phyloP scores from a whole-genome alignment of 495 filamentous ascomycete genomes.

The Schizothecium vesticola region DNA sequence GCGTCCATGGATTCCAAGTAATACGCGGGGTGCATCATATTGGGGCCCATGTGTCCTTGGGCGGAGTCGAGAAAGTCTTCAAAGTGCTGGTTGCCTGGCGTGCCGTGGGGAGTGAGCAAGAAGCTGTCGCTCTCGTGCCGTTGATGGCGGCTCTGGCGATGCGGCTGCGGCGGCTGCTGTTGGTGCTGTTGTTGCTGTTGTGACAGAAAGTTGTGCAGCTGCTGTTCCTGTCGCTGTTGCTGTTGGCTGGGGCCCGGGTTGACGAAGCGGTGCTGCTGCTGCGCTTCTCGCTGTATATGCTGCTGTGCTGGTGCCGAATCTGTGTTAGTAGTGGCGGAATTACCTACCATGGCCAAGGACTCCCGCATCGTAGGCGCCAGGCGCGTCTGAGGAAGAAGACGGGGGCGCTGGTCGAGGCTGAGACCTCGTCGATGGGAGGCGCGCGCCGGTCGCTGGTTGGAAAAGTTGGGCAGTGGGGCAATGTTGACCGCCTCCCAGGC shows the following conservation, averaged over 20 bases:
- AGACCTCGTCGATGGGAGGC: conserved; percentile 68
- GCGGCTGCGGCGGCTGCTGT: conserved; percentile 14
- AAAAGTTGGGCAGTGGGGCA: conserved; percentile 52
- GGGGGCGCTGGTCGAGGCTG: conserved; percentile 67
- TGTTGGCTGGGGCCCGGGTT: conserved; percentile 52
- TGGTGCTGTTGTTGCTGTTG: conserved; percentile 18
- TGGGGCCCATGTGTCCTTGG: conserved; percentile 20
- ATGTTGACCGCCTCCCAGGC: conserved; percentile 65
- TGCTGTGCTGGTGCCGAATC: conserved; percentile 52
- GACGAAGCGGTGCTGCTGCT: conserved; percentile 66
- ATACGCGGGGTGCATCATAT: conserved; percentile 36
- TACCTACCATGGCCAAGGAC: conserved; percentile 52
- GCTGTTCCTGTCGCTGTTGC: conserved; percentile 23
- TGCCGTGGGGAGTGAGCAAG: conserved; percentile 43
- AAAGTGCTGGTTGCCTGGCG: conserved; percentile 42
- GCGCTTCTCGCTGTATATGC: conserved; percentile 65
- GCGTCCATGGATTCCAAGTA: conserved; percentile 39
- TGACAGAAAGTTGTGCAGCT: neutral
- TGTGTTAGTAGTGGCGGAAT: conserved; percentile 52
- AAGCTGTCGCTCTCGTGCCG: conserved; percentile 33
- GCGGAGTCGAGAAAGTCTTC: conserved; percentile 28
- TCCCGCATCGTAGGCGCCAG: conserved; percentile 40
- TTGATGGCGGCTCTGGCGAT: conserved; percentile 10
- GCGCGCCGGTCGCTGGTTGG: conserved; percentile 33
- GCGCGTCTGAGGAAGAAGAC: conserved; percentile 37